Evolutionary conservation across 2,329 filamentous ascomycete genomes (phyloP), one percentile per base, ranked within the genome.

Genomic region (Verticillium longisporum): DNA sequence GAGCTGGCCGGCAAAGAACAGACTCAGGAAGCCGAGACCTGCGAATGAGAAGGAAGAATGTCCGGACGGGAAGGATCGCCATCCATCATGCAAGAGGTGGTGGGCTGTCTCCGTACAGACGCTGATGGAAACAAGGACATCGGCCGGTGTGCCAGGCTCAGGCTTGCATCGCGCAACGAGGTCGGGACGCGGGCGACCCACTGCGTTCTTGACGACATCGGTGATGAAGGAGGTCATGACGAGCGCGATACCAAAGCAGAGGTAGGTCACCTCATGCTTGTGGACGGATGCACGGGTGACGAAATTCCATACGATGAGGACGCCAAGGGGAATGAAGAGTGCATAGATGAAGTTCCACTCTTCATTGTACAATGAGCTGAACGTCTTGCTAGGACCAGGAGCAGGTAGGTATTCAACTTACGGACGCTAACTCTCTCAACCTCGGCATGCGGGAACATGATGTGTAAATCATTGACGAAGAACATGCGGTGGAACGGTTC

Each of bases 401-500:
- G 36, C 14, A 37, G 10, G 36, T 2, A 53, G 50, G 11, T 34
- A 13, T 26, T n/a, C 26, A 36, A 78, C 87, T 67, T 80, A 89
- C 88, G 73, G 14, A 96, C 87, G 7, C 92, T 82, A 0, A 99
- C 95, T 64, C 92, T 85, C 74, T 99, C 93, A 58, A 89, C 76
- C 61, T 89, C 81, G 26, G 95, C 92, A 75, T 96, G 90, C 0
- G 95, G 95, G 70, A 89, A 97, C 65, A 91, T 88, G 62, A 98
- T 92, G 57, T 86, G 80, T 31, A 90, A 83, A 72, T 98, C 92
- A 72, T 92, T 90, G 64, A 98, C 84, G 65, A 86, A 90, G 77
- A 99, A 98, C 86, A 97, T 90, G 76, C 91, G 92, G 73, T 98
- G 92, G 73, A 98, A 98, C 0, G 95, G 95, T 63, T 88, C 87